Evolutionary conservation across 352 stramenopile genomes (phyloP), one percentile per base, ranked within the genome.

Genomic region (Pythium oligandrum): DNA sequence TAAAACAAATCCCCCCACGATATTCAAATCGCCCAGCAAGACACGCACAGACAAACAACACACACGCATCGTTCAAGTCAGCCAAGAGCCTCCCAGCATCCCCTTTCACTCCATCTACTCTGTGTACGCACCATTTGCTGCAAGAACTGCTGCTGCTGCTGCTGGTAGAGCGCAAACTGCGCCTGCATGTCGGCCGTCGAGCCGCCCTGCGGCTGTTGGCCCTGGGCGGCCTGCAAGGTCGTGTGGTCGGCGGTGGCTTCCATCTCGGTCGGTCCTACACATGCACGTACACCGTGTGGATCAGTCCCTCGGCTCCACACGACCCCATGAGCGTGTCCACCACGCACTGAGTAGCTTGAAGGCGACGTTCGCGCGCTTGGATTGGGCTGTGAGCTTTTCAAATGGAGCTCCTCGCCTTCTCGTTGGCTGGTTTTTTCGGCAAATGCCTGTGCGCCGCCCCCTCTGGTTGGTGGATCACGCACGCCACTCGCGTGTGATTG

Each of bases 121-220:
- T 42, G 12, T 42, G 38, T 42, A 8, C 68, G 50, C 53, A 90
- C 79, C 69, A 90, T 81, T 81, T 90, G 80, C 61, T 88, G 77
- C 11, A 90, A 71, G 39, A 85, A 84, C 61, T 90, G 80, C 43
- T 87, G 64, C 62, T 90, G 79, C 65, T 90, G 80, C 37, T 75
- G 67, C 63, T 90, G 80, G 66, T 90, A 88, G 35, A 88, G 63
- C 52, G 80, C 80, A 49, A 90, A 66, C 56, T 88, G 75, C 54
- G 71, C 67, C 34, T 73, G 64, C 8, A 66, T 34, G 38, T 73
- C 60, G 10, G 60, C 55, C 38, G 57, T 52, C 44, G 64, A 67
- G 33, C 49, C 52, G 31, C 40, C 53, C 48, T 52, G 34, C 31
- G 56, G 44, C 40, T 48, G 64, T 36, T 53, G 53, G 37, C 39